Percentiles rank a stretch among this genome's conserved stretches.
phyloP scores from a whole-genome alignment of 2,329 filamentous ascomycete species.

The Furcasterigmium furcatum region DNA sequence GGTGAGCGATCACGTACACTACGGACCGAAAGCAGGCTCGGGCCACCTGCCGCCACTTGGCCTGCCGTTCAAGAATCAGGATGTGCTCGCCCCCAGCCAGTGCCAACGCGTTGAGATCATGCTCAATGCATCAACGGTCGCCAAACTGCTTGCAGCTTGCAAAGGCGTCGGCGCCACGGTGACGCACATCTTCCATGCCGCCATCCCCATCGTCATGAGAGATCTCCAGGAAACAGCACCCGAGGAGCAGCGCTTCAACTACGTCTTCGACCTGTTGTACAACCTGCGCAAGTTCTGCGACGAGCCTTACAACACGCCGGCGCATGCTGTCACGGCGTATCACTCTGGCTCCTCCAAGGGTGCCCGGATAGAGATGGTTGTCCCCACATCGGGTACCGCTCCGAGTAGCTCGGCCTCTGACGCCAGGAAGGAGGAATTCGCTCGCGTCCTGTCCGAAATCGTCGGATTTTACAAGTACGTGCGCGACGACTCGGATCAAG shows the following conservation, averaged over 20 bases:
- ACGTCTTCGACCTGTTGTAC: conserved; percentile 22
- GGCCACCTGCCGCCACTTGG: neutral
- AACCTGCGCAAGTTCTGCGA: conserved; percentile 20
- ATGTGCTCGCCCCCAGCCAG: conserved; percentile 7
- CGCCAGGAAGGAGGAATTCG: conserved; percentile 15
- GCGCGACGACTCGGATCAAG: conserved; percentile 21
- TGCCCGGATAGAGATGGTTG: conserved; percentile 15
- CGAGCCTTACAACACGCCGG: conserved; percentile 13
- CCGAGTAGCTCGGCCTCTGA: neutral
- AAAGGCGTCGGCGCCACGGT: conserved; percentile 15
- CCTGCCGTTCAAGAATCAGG: conserved; percentile 11
- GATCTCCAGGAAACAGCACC: conserved; percentile 10
- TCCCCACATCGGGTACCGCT: conserved; percentile 1
- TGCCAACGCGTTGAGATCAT: conserved; percentile 19
- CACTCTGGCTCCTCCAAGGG: conserved; percentile 20
- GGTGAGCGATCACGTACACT: neutral
- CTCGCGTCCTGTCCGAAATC: conserved; percentile 11
- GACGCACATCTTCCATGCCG: conserved; percentile 24
- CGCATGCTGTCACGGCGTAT: conserved; percentile 19
- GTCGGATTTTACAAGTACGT: conserved; percentile 19
- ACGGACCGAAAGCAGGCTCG: too few relatives aligned
- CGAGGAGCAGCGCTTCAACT: conserved; percentile 4
- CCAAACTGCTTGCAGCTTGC: conserved; percentile 9
- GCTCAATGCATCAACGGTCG: conserved; percentile 9
- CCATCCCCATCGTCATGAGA: conserved; percentile 18